Evolutionary conservation across 2,329 filamentous ascomycete species (phyloP).

Genomic region (Ceratocystis variospora): DNA sequence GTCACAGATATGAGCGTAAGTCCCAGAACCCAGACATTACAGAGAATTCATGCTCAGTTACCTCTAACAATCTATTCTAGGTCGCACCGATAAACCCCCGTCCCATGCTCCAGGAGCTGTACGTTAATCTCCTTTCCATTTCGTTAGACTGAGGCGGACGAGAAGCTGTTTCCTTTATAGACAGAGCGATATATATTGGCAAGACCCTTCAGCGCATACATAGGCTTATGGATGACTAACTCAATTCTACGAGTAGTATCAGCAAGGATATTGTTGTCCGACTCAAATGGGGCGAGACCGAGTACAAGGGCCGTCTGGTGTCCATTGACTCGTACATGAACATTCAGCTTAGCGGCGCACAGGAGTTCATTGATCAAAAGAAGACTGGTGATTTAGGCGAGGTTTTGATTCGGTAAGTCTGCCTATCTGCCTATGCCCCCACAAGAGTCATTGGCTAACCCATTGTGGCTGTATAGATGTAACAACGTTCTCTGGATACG

Average conservation of each 20-base stretch:
- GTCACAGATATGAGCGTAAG: conserved; percentile 17
- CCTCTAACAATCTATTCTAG: conserved; percentile 9
- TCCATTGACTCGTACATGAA: conserved; percentile 99
- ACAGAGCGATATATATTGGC: not conserved
- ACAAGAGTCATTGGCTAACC: not conserved
- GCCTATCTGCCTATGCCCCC: not conserved
- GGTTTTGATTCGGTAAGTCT: conserved; percentile 69
- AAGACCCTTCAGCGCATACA: conserved; percentile 10
- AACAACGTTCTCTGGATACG: conserved; percentile 97
- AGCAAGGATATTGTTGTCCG: conserved; percentile 83
- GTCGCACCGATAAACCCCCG: conserved; percentile 94
- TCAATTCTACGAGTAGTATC: conserved; percentile 41
- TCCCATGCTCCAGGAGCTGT: conserved; percentile 88
- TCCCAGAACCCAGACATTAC: not conserved
- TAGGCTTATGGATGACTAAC: not conserved
- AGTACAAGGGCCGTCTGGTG: conserved; percentile 88
- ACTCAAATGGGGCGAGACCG: conserved; percentile 94
- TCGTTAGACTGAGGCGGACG: not conserved
- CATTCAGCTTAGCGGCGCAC: conserved; percentile 76
- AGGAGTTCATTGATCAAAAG: conserved; percentile 85
- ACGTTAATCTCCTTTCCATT: conserved; percentile 29
- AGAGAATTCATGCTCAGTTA: not conserved
- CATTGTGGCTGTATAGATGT: conserved; percentile 41
- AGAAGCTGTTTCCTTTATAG: not conserved
- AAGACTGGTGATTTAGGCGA: conserved; percentile 73